Base-by-base conservation (phyloP, 2,329 filamentous ascomycete species). In the Cladosporium velox region DNA sequence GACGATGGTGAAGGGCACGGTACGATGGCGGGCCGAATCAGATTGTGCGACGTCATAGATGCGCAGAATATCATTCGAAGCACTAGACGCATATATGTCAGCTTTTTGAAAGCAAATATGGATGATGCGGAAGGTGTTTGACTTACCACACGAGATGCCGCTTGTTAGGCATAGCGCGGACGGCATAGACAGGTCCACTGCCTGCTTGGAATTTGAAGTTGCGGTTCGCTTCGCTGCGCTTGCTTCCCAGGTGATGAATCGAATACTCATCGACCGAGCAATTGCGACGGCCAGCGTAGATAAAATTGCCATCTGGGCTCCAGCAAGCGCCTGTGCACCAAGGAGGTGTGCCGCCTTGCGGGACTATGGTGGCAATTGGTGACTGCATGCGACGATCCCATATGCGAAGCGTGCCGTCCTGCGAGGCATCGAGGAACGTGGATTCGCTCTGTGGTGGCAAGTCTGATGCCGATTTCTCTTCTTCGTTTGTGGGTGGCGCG, bases 291-390 rank as follows among this genome's bases (percentile, higher is more conserved):
- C 95, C 95, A 0, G 91, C 93, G 79, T 97, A 99, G 72, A 99
- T 93, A 78, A 88, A 92, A 79, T 98, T 98, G 15, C 95, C 95
- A 76, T 97, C 91, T 0, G 93, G 93, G 64, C 91, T 94, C 95
- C 95, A 99, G 80, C 93, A 97, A 0, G 93, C 92, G 70, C 92
- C 93, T 88, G 97, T 97, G 78, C 94, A 98, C 94, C 94, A 99
- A 0, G 94, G 95, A 1, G 95, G 94, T 0, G 92, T 91, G 21
- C 88, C 88, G 12, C 88, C 86, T 12, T 88, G 84, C 21, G 91
- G 91, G 1, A 85, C 83, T 65, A 98, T 94, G 32, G 89, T 88
- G 2, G 95, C 93, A 1, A 97, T 84, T 0, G 94, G 90, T 41
- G 90, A 86, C 1, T 86, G 86, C 69, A 91, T 87, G 24, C 95